These are phyloP conservation scores for Chalaropsis ovoidea DNA, from an alignment of 2,329 filamentous ascomycete genomes.

Conservation along the genomic window DNA sequence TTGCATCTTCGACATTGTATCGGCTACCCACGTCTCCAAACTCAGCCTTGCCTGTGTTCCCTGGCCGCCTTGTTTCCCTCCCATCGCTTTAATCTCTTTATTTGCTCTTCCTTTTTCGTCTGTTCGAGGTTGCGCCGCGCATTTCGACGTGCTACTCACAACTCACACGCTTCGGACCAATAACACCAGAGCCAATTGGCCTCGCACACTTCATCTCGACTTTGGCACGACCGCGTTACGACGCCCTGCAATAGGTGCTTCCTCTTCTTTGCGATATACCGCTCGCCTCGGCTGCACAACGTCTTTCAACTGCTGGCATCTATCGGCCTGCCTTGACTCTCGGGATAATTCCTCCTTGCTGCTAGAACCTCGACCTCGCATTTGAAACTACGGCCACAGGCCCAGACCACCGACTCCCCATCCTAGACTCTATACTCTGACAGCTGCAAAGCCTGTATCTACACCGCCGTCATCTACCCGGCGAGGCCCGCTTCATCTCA, in stretches of 20 bases:
- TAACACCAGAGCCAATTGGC: background rate
- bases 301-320: background rate
- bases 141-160: background rate
- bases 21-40: background rate
- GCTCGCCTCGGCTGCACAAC: background rate
- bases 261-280: background rate
- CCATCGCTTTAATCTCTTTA: constrained; percentile 8
- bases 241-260: background rate
- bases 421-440: background rate
- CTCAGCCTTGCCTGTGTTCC: constrained; percentile 16
- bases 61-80: background rate
- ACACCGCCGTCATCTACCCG: background rate
- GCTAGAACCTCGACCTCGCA: background rate
- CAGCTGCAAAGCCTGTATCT: background rate
- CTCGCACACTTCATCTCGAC: background rate
- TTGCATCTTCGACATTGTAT: background rate
- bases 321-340: background rate
- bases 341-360: background rate
- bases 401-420: background rate
- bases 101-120: background rate
- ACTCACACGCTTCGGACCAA: background rate
- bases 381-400: background rate
- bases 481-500: too few relatives aligned
- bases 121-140: constrained; percentile 14
- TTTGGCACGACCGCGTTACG: background rate